phyloP scores from a whole-genome alignment of 345 rosid genomes.

The rapeseed (Brassica napus) region Da-Ae NC_063448.1:50248001-50248500 shows the following conservation, averaged over 20 bases:
- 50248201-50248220: constrained; percentile 40
- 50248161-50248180: constrained; percentile 37
- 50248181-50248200: constrained; percentile 74
- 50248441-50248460: constrained; percentile 93
- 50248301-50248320: constrained; percentile 76
- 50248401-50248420: constrained; percentile 67
- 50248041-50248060: constrained; percentile 40
- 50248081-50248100: constrained; percentile 30
- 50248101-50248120: constrained; percentile 44
- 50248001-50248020: constrained; percentile 42
- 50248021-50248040: constrained; percentile 49
- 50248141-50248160: constrained; percentile 61
- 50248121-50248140: constrained; percentile 65
- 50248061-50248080: constrained; percentile 35
- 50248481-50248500: constrained; percentile 71
- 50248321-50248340: constrained; percentile 68
- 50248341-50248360: constrained; percentile 83
- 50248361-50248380: constrained; percentile 99
- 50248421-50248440: constrained; percentile 90
- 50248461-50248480: constrained; percentile 83
- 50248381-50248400: constrained; percentile 79
- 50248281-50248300: constrained; percentile 74
- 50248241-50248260: neutral
- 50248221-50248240: constrained; percentile 23
- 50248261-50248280: constrained; percentile 6